Evolutionary conservation across 108 stramenopile species (phyloP).

Genomic region (Nitzschia sp.): DNA sequence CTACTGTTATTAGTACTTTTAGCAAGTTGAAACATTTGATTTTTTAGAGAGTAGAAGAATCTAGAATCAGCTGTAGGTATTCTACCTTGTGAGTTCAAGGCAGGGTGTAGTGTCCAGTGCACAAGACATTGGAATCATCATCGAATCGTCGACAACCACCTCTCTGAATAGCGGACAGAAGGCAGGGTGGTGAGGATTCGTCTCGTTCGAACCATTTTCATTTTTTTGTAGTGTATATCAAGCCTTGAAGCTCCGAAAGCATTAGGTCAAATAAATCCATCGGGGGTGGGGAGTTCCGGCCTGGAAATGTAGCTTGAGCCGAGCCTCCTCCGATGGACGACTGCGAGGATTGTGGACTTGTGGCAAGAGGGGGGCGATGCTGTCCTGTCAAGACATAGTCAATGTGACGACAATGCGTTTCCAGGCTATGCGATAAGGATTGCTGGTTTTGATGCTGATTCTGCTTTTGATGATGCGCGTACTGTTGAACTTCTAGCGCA

Average conservation of each 20-base stretch:
- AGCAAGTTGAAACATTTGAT: too few species aligned
- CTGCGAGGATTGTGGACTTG: too few species aligned
- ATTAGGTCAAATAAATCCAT: constrained; percentile 45
- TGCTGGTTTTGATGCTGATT: background rate
- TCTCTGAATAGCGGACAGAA: too few species aligned
- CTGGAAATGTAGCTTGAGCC: background rate
- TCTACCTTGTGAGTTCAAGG: too few species aligned
- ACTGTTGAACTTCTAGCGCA: constrained; percentile 1
- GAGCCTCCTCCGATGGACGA: too few species aligned
- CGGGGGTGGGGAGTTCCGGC: constrained; percentile 30
- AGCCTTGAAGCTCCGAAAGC: constrained; percentile 32
- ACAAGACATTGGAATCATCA: too few species aligned
- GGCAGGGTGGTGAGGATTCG: too few species aligned
- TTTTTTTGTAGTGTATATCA: constrained; percentile 3
- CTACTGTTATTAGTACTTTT: background rate
- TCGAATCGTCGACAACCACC: too few species aligned
- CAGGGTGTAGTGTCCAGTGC: too few species aligned
- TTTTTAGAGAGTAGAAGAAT: too few species aligned
- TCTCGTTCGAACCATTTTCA: too few species aligned
- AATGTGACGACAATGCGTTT: constrained; percentile 45
- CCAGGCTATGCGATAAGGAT: constrained; percentile 27
- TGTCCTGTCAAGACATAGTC: constrained; percentile 40
- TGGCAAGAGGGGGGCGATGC: background rate
- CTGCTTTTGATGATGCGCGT: background rate
- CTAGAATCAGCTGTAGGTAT: too few species aligned